These are phyloP conservation scores for Podaxis sp. DNA, from an alignment of 768 basidiomycete genomes.

Conservation along the genomic window DNA sequence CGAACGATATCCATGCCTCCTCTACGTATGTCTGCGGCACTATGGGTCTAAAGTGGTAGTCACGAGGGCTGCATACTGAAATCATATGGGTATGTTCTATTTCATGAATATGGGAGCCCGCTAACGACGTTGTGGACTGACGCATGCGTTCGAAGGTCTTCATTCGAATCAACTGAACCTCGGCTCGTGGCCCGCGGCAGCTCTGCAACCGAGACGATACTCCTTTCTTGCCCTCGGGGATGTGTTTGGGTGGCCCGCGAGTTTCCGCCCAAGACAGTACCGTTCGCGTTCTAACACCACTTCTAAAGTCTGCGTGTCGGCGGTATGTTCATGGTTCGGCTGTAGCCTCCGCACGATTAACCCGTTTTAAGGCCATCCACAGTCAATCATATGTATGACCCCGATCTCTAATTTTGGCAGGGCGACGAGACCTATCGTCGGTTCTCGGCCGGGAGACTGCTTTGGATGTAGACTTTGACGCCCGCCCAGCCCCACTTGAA, in stretches of 20 bases:
- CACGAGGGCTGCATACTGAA: not conserved
- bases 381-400: not conserved
- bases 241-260: not conserved
- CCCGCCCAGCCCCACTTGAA: not conserved
- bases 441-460: not conserved
- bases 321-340: not conserved
- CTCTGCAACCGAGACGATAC: no score
- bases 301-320: not conserved
- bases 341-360: not conserved
- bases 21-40: not conserved
- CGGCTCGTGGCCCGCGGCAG: not conserved
- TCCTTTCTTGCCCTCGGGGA: not conserved
- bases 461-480: not conserved
- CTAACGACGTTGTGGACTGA: not conserved
- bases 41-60: not conserved
- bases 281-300: not conserved
- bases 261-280: not conserved
- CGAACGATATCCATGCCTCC: not conserved
- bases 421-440: not conserved
- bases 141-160: not conserved
- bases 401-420: not conserved
- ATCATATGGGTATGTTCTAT: not conserved
- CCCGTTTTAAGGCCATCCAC: not conserved
- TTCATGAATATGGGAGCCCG: not conserved
- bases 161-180: not conserved